Base-by-base conservation (phyloP, 164 flowering plant genomes). In the Akebia trifoliata region DNA sequence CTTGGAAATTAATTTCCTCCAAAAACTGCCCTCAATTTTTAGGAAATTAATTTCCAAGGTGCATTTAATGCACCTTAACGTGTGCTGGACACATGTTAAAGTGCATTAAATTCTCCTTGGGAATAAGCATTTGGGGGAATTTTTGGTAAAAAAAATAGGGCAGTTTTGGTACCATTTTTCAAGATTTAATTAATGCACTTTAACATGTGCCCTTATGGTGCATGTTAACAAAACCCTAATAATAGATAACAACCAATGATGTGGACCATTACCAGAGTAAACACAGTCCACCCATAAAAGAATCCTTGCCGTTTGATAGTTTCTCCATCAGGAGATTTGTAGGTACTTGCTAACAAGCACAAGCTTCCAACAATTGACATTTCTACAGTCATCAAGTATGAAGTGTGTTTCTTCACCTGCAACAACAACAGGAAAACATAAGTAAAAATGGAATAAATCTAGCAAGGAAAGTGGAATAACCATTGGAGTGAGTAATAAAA, bases 341-440 rank as follows among this genome's bases (percentile, higher is more conserved):
- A 77, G 24, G 75, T 79, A 62, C 97, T 90, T 53, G 78, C 84
- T 71, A 90, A 71, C 71, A 94, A 60, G 79, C 96, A 88, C 34
- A 94, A 62, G 72, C 87, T 83, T 66, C 99, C 99, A 70, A 94
- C 80, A 50, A 90, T 17, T 25, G 99, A 94, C 99, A 94, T 94
- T 75, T 94, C 99, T 56, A 90, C 68, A 38, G 97, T 94, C 97
- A 94, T 94, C 78, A 90, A 64, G 76, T 88, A 94, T 34, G 97
- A 90, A 8, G 91, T 59, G 66, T 81, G 96, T 65, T 86, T 90
- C 85, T 90, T 94, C 52, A 94, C 96, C 99, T 86, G 75, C 42
- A 61, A 66, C 30, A 44, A 15, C 40, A 21, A 24, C n/a, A 20
- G 50, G 43, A 47, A 8, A 10, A 18, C 35, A 59, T 25, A 50